Evolutionary conservation across 352 stramenopile species (phyloP).

Genomic region (Globisporangium paddicum): DNA sequence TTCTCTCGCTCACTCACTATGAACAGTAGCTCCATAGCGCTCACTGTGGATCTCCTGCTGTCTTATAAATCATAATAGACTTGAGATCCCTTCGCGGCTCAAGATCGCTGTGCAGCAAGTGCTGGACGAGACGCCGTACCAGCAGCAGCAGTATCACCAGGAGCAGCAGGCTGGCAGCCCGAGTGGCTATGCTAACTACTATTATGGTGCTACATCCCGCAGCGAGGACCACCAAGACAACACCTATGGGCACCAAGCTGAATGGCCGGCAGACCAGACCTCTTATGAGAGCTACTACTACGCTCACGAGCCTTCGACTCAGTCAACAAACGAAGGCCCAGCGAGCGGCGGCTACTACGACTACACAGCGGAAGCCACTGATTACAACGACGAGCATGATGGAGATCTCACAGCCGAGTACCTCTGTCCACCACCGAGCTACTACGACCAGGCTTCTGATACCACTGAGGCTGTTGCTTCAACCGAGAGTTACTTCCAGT

Average conservation of each 20-base stretch:
- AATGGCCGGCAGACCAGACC: background rate
- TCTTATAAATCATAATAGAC: constrained; percentile 11
- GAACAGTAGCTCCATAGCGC: too few relatives aligned
- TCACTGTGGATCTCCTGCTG: background rate
- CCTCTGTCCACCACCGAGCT: background rate
- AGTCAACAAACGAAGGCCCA: background rate
- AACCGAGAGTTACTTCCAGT: background rate
- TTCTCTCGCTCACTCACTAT: too few relatives aligned
- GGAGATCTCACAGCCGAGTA: background rate
- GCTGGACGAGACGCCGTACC: constrained; percentile 28
- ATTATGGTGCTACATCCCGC: background rate
- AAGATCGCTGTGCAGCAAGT: constrained; percentile 68
- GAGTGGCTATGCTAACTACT: constrained; percentile 12
- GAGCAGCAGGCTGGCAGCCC: background rate
- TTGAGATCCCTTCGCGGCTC: constrained; percentile 46
- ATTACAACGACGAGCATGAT: background rate
- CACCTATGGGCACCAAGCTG: background rate
- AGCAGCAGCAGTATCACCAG: constrained; percentile 7
- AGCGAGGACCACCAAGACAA: background rate
- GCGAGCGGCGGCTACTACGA: background rate
- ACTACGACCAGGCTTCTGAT: background rate
- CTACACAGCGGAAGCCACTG: background rate
- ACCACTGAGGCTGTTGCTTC: background rate
- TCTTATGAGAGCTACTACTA: constrained; percentile 6
- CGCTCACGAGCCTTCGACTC: background rate